These are phyloP conservation scores for Eurotiales sp. DNA, from an alignment of 2,329 filamentous ascomycete genomes.

Conservation along the genomic window DNA sequence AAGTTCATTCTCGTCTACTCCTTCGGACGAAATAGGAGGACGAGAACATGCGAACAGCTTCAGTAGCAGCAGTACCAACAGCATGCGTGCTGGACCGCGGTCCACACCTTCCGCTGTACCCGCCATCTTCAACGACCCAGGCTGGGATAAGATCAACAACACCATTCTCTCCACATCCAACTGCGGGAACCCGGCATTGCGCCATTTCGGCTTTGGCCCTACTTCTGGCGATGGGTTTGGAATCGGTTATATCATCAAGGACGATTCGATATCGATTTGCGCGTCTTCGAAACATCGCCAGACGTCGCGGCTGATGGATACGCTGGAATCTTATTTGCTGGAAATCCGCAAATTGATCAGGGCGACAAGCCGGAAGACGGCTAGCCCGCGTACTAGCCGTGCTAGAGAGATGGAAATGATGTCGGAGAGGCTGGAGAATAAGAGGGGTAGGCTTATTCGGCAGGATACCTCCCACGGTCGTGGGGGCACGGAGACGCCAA, in stretches of 20 bases:
- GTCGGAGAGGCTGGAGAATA: constrained; percentile 50
- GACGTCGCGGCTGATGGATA: constrained; percentile 84
- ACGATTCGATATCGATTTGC: constrained; percentile 84
- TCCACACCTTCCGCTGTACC: constrained; percentile 55
- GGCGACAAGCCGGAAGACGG: constrained; percentile 58
- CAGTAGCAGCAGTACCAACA: constrained; percentile 46
- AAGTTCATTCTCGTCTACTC: constrained; percentile 20
- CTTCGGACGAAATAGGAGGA: constrained; percentile 34
- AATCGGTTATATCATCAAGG: constrained; percentile 99
- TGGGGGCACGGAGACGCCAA: constrained; percentile 56
- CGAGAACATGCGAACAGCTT: constrained; percentile 49
- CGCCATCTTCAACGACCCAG: constrained; percentile 76
- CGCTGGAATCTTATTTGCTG: constrained; percentile 82
- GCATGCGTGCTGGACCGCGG: constrained; percentile 27
- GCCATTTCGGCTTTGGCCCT: constrained; percentile 95
- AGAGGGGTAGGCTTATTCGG: constrained; percentile 68
- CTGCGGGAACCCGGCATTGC: constrained; percentile 90
- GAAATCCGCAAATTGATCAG: constrained; percentile 83
- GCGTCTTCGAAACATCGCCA: constrained; percentile 91
- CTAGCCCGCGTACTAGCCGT: constrained; percentile 51
- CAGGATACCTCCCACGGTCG: constrained; percentile 42
- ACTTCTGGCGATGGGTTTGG: constrained; percentile 93
- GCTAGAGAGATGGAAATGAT: constrained; percentile 58
- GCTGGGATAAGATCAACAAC: constrained; percentile 93
- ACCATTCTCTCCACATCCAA: constrained; percentile 97